phyloP scores from a whole-genome alignment of 345 rosid genomes.

The Camelina neglecta region DNA sequence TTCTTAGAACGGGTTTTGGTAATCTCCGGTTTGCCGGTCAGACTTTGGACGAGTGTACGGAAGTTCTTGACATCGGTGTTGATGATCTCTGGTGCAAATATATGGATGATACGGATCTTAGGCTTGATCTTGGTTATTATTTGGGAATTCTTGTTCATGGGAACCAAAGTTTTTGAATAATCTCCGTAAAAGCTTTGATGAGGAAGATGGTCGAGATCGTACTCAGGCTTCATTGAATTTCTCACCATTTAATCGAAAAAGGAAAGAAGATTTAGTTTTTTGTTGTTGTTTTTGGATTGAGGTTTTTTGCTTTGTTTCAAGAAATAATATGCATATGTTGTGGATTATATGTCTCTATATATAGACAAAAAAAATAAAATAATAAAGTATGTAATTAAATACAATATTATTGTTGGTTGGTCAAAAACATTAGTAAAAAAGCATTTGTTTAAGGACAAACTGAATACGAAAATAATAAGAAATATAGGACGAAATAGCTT shows the following conservation, averaged over 20 bases:
- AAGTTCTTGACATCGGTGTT: constrained; percentile 89
- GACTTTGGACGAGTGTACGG: constrained; percentile 79
- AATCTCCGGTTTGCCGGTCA: constrained; percentile 75
- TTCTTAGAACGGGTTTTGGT: constrained; percentile 34
- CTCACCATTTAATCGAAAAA: constrained; percentile 29
- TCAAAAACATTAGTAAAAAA: constrained; percentile 16
- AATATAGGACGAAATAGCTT: constrained; percentile 13
- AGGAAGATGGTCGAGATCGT: constrained; percentile 31
- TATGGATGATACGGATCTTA: constrained; percentile 81
- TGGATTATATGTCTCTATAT: constrained; percentile 32
- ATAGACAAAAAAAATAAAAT: constrained; percentile 25
- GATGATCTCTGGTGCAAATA: constrained; percentile 92
- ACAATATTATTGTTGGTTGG: constrained; percentile 30
- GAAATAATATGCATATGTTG: constrained; percentile 27
- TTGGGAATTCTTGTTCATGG: constrained; percentile 58
- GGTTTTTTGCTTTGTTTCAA: constrained; percentile 21
- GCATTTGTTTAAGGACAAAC: constrained; percentile 8
- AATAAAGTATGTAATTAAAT: constrained; percentile 25
- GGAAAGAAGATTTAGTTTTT: background rate
- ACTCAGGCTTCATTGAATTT: constrained; percentile 35
- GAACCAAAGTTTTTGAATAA: constrained; percentile 35
- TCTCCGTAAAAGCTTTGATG: constrained; percentile 34
- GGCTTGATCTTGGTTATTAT: constrained; percentile 68
- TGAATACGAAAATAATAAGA: constrained; percentile 25
- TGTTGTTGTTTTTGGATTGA: constrained; percentile 13